A percentile compares a stretch with the other conserved stretches of the same genome.
phyloP scores from a whole-genome alignment of 2,329 filamentous ascomycete genomes.

The Didymella glomerata region DNA sequence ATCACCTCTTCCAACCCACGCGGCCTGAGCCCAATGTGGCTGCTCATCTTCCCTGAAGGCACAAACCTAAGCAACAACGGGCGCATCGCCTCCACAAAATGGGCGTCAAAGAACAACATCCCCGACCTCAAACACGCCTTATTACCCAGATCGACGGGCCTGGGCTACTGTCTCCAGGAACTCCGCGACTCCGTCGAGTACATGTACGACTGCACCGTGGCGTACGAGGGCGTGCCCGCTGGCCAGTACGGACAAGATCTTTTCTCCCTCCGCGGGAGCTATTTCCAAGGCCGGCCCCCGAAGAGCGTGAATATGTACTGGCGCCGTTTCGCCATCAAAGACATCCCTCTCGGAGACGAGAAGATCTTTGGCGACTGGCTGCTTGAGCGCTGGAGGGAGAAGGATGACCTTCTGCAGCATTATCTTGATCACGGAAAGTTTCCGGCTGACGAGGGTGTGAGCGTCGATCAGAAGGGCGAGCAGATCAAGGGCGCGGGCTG shows the following conservation, averaged over 20 bases:
- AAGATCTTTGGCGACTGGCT: constrained; percentile 84
- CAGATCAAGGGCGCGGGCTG: constrained; percentile 50
- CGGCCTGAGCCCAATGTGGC: constrained; percentile 82
- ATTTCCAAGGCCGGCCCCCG: constrained; percentile 86
- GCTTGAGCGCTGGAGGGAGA: constrained; percentile 84
- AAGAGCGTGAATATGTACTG: constrained; percentile 97
- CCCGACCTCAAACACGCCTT: constrained; percentile 75
- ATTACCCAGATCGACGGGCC: constrained; percentile 80
- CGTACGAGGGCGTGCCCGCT: constrained; percentile 85
- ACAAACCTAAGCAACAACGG: constrained; percentile 83
- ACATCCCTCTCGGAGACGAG: constrained; percentile 79
- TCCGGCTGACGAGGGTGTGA: constrained; percentile 65
- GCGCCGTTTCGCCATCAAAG: constrained; percentile 80
- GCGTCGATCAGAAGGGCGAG: constrained; percentile 29
- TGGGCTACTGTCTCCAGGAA: constrained; percentile 80
- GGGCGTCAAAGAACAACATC: constrained; percentile 77
- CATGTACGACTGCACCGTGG: constrained; percentile 92
- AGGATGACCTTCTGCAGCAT: constrained; percentile 84
- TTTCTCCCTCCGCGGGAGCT: constrained; percentile 85
- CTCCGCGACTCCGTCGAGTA: constrained; percentile 78
- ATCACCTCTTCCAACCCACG: constrained; percentile 47
- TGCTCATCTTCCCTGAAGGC: constrained; percentile 86
- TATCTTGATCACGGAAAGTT: constrained; percentile 81
- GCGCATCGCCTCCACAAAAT: constrained; percentile 72
- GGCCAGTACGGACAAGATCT: constrained; percentile 81